phyloP scores from a whole-genome alignment of 495 filamentous ascomycete genomes.

The Haplographium delicatum region DNA sequence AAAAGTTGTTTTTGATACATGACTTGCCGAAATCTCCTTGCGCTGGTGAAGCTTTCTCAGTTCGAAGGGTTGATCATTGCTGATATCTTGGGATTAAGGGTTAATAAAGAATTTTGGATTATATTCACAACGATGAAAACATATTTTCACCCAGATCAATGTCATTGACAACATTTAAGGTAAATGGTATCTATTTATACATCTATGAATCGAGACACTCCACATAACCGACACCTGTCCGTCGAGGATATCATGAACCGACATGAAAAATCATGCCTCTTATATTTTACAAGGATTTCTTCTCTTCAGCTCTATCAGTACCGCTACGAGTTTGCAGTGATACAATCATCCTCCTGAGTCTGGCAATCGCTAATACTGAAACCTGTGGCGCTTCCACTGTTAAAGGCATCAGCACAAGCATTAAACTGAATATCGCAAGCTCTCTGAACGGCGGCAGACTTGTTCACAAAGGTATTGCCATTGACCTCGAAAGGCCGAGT shows the following conservation, averaged over 20 bases:
- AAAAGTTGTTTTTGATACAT: too few relatives aligned
- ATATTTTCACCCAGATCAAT: neutral
- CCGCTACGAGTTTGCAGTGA: neutral
- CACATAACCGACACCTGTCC: too few relatives aligned
- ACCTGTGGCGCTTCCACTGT: conserved; percentile 35
- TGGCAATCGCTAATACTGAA: conserved; percentile 18
- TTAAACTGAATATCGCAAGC: conserved; percentile 52
- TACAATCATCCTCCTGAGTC: conserved; percentile 10
- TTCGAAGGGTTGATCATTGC: too few relatives aligned
- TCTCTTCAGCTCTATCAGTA: neutral
- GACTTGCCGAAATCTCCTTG: too few relatives aligned
- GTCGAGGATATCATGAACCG: neutral
- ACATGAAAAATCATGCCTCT: neutral
- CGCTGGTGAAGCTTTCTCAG: too few relatives aligned
- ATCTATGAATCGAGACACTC: conserved; percentile 1
- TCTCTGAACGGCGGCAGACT: conserved; percentile 43
- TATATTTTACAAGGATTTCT: neutral
- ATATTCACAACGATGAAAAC: too few relatives aligned
- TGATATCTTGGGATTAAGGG: too few relatives aligned
- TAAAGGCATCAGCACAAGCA: conserved; percentile 48
- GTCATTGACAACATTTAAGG: neutral
- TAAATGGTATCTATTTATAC: conserved; percentile 7
- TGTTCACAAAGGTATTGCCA: conserved; percentile 44
- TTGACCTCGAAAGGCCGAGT: conserved; percentile 49
- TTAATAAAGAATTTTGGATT: too few relatives aligned